phyloP scores from a whole-genome alignment of 495 filamentous ascomycete genomes.

The Beverwykella pulmonaria region DNA sequence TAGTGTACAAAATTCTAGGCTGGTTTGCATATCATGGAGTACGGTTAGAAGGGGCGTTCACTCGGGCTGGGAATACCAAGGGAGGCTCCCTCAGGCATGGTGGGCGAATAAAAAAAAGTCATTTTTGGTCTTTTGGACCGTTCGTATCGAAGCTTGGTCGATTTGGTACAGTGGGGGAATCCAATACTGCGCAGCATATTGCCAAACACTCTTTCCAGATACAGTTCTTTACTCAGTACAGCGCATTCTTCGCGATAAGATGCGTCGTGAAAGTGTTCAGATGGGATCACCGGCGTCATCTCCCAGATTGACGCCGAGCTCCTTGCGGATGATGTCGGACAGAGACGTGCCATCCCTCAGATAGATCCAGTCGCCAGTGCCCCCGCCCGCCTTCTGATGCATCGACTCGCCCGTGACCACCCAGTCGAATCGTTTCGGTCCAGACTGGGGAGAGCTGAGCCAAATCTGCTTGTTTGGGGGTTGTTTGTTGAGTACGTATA shows the following conservation, averaged over 20 bases:
- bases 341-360: slow-evolving; percentile 76
- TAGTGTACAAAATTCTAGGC: not conserved
- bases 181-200: not conserved
- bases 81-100: not conserved
- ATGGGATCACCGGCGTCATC: slow-evolving; percentile 22
- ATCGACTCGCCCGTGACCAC: slow-evolving; percentile 69
- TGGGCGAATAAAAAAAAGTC: not conserved
- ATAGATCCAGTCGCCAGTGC: slow-evolving; percentile 79
- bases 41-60: not conserved
- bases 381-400: slow-evolving; percentile 73
- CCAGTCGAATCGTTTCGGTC: slow-evolving; percentile 91
- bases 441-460: slow-evolving; percentile 89
- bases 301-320: slow-evolving; percentile 59
- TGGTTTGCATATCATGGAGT: not conserved
- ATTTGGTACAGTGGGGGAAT: not conserved
- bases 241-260: not conserved
- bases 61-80: not conserved
- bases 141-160: not conserved
- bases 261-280: not conserved
- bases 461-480: slow-evolving; percentile 97
- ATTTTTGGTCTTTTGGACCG: not conserved
- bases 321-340: slow-evolving; percentile 66
- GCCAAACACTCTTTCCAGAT: not conserved
- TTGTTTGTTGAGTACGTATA: slow-evolving; percentile 95
- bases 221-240: not conserved